Percentiles rank a stretch among this genome's conserved stretches.
Evolutionary conservation across 352 stramenopile species (phyloP).

Genomic region (Pythium phragmitis): DNA sequence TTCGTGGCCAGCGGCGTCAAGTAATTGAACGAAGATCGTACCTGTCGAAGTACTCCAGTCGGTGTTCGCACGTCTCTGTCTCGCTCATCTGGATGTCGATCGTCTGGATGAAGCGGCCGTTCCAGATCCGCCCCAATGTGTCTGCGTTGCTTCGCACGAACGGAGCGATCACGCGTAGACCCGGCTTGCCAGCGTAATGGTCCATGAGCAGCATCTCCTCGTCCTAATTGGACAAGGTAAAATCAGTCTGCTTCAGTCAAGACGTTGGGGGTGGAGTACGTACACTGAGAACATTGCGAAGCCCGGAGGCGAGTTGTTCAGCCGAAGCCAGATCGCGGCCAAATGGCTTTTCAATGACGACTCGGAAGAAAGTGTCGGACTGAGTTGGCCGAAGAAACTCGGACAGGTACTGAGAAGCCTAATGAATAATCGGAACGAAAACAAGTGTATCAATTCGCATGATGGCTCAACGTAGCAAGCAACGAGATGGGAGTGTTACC

Average conservation of each 20-base stretch:
- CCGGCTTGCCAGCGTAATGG: conserved; percentile 81
- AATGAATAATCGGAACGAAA: background rate
- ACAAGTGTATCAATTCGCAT: no score
- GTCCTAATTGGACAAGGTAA: conserved; percentile 24
- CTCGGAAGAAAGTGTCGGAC: conserved; percentile 43
- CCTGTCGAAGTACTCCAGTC: conserved; percentile 71
- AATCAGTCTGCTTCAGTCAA: no score
- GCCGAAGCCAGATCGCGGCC: conserved; percentile 58
- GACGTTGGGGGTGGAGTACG: background rate
- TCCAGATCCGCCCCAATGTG: conserved; percentile 35
- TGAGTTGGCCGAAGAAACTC: conserved; percentile 11
- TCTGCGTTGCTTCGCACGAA: conserved; percentile 57
- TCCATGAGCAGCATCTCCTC: conserved; percentile 86
- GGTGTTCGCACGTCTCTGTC: conserved; percentile 54
- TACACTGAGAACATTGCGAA: conserved; percentile 44
- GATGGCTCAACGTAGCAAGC: background rate
- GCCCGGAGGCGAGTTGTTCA: conserved; percentile 33
- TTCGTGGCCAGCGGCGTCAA: background rate
- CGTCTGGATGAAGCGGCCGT: conserved; percentile 18
- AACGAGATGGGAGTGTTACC: conserved; percentile 26
- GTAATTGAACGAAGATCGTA: conserved; percentile 17
- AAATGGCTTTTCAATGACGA: conserved; percentile 85
- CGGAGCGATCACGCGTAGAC: conserved; percentile 48
- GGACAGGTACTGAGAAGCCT: background rate
- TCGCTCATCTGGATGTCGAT: conserved; percentile 69